These are phyloP conservation scores for Litsea cubeba DNA, from an alignment of 164 flowering plant genomes.

Conservation along the genomic window DNA sequence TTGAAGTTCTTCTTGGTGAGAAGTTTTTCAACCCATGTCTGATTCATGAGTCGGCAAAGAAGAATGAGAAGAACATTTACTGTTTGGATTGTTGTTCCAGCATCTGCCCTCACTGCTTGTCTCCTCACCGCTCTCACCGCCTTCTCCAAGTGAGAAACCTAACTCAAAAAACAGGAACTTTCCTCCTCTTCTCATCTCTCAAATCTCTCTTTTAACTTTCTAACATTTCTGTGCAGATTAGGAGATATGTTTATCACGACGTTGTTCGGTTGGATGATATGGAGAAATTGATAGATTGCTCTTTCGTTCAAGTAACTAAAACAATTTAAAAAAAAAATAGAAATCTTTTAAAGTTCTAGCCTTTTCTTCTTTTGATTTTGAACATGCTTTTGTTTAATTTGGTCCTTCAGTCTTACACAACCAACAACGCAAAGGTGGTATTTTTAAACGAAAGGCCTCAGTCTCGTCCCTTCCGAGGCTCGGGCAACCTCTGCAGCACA, in stretches of 20 bases:
- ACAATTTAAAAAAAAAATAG: background rate
- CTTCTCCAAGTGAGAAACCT: conserved; percentile 52
- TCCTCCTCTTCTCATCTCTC: background rate
- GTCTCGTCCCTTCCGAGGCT: conserved; percentile 46
- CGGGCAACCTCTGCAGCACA: conserved; percentile 60
- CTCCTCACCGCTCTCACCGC: conserved; percentile 64
- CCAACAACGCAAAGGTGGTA: conserved; percentile 74
- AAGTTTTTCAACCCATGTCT: conserved; percentile 73
- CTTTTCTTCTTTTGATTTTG: background rate
- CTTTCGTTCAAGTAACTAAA: conserved; percentile 57
- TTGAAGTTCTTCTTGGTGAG: conserved; percentile 52
- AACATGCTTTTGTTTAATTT: background rate
- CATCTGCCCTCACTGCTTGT: conserved; percentile 73
- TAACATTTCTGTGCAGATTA: conserved; percentile 34
- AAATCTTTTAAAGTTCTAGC: background rate
- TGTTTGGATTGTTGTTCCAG: conserved; percentile 78
- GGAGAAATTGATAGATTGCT: conserved; percentile 66
- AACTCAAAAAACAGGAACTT: background rate
- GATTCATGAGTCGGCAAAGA: conserved; percentile 60
- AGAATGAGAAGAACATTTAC: conserved; percentile 82
- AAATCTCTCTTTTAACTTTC: background rate
- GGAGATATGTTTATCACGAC: conserved; percentile 86
- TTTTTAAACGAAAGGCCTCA: conserved; percentile 74
- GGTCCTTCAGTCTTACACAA: conserved; percentile 53
- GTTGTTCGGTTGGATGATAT: conserved; percentile 74